Percentiles rank a stretch among this genome's conserved stretches.
Conservation (phyloP, 106 monocot genomes). For the Hemerocallis citrina region DNA sequence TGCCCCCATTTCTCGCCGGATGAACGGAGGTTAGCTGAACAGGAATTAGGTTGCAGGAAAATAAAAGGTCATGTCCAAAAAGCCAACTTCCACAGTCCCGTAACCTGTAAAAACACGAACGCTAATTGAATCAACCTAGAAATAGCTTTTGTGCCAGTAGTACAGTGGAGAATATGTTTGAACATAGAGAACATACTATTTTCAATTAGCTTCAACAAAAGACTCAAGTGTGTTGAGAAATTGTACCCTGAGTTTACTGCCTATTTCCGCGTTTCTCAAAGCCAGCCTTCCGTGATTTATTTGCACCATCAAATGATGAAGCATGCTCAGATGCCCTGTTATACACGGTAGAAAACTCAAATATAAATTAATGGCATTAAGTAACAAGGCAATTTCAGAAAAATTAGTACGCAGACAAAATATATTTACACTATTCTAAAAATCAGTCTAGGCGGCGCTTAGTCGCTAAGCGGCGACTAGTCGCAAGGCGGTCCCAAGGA, state of each 20-base stretch:
- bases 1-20: background rate
- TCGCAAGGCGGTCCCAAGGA: too few species aligned
- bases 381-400: too few species aligned
- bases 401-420: too few species aligned
- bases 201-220: background rate
- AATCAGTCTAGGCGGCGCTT: too few species aligned
- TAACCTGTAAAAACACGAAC: background rate
- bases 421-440: too few species aligned
- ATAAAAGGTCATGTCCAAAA: too few species aligned
- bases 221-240: background rate
- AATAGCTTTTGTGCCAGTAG: too few species aligned
- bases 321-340: slow-evolving; percentile 12
- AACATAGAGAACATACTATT: background rate
- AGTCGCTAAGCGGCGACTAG: too few species aligned
- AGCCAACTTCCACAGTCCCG: too few species aligned
- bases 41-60: background rate
- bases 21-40: background rate
- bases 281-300: slow-evolving; percentile 17
- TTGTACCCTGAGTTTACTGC: slow-evolving; percentile 5
- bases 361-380: too few species aligned
- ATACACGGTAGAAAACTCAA: background rate
- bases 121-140: background rate
- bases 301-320: slow-evolving; percentile 15
- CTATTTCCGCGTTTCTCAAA: slow-evolving; percentile 22
- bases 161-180: background rate